Evolutionary conservation across 1,139 yeast species (phyloP).

Genomic region (Taiozyma sp.): DNA sequence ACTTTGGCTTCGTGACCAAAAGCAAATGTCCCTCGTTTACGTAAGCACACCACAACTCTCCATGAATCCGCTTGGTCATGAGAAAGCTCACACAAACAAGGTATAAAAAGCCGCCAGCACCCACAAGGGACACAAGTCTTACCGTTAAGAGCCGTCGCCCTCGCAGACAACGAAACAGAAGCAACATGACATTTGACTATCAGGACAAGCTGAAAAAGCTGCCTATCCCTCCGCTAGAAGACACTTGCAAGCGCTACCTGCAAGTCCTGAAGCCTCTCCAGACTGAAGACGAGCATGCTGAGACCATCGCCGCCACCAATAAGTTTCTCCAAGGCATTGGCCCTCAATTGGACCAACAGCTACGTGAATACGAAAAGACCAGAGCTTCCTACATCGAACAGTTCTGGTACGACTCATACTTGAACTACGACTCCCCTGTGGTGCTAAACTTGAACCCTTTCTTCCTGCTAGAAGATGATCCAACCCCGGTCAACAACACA

Average conservation of each 20-base stretch:
- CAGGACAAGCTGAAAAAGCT: constrained; percentile 27
- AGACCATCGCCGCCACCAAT: constrained; percentile 55
- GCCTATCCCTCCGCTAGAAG: constrained; percentile 71
- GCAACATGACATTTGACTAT: constrained; percentile 19
- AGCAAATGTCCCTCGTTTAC: background rate
- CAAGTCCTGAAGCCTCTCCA: constrained; percentile 69
- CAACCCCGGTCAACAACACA: constrained; percentile 67
- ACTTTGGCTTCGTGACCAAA: background rate
- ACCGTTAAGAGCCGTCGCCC: background rate
- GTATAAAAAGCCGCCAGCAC: background rate
- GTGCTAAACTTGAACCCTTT: constrained; percentile 86
- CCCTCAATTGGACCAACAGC: constrained; percentile 54
- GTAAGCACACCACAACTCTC: background rate
- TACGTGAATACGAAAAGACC: constrained; percentile 54
- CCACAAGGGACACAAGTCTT: background rate
- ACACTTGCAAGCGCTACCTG: constrained; percentile 60
- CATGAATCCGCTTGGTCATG: background rate
- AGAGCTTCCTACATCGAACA: constrained; percentile 83
- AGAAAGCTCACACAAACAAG: background rate
- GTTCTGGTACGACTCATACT: constrained; percentile 88
- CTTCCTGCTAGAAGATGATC: constrained; percentile 84
- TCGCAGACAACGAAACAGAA: background rate
- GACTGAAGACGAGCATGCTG: constrained; percentile 60
- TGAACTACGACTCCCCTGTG: constrained; percentile 83
- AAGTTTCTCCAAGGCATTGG: constrained; percentile 54